phyloP scores from a whole-genome alignment of 352 stramenopile genomes.

The Aphanomyces invadans region DNA sequence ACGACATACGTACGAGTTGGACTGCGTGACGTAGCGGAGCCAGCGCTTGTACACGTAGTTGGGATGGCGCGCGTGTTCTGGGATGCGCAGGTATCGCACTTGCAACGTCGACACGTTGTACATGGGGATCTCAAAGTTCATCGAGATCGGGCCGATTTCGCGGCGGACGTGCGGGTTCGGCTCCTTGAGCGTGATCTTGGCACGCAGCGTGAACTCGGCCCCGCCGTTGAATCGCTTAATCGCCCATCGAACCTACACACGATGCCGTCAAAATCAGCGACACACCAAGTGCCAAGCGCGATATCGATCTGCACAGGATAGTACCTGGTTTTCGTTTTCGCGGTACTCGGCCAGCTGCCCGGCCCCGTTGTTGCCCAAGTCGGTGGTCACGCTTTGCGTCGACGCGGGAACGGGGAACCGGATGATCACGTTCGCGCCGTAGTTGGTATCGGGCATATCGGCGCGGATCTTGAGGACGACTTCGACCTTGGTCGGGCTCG shows the following conservation, averaged over 20 bases:
- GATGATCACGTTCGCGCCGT: constrained; percentile 94
- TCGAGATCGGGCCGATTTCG: constrained; percentile 96
- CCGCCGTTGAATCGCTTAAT: constrained; percentile 96
- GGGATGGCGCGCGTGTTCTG: constrained; percentile 89
- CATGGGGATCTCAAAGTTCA: constrained; percentile 99
- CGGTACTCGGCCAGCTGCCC: constrained; percentile 93
- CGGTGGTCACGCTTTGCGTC: constrained; percentile 66
- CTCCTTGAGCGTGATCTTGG: constrained; percentile 85
- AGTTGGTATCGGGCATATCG: constrained; percentile 91
- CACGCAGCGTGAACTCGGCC: constrained; percentile 91
- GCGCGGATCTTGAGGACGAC: constrained; percentile 89
- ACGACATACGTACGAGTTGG: constrained; percentile 95
- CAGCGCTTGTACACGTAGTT: constrained; percentile 98
- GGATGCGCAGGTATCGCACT: constrained; percentile 97
- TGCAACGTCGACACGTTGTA: constrained; percentile 98
- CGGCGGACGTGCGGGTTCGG: constrained; percentile 71
- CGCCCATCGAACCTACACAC: constrained; percentile 84
- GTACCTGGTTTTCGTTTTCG: constrained; percentile 87
- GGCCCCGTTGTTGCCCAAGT: constrained; percentile 65
- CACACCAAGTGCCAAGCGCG: too few species aligned
- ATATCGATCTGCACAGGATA: neutral
- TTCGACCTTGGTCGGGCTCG: constrained; percentile 91
- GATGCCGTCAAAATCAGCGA: neutral
- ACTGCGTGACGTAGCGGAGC: constrained; percentile 99
- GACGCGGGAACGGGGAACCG: constrained; percentile 90